Conservation (phyloP, 352 stramenopile genomes). For the Pythium rhizo-oryzae region DNA sequence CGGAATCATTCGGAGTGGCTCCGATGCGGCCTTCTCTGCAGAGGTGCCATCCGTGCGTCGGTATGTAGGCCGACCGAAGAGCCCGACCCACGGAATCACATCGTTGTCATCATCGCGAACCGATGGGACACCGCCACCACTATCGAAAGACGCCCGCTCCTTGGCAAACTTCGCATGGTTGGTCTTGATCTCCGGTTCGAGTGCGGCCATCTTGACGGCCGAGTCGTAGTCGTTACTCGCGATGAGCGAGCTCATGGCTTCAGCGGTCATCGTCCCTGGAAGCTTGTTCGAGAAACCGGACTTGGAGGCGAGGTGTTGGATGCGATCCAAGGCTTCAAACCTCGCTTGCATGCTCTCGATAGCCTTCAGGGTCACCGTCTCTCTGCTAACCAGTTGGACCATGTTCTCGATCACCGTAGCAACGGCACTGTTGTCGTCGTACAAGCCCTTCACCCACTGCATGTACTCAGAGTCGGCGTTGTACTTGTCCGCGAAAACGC, state of each 20-base stretch:
- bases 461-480: no score
- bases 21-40: not conserved
- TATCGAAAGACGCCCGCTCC: not conserved
- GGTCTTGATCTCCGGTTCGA: not conserved
- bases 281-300: not conserved
- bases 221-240: not conserved
- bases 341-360: no score
- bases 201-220: not conserved
- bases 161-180: constrained; percentile 2
- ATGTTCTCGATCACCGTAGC: no score
- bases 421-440: no score
- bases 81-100: not conserved
- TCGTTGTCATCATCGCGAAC: constrained; percentile 5
- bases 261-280: not conserved
- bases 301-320: no score
- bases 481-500: no score
- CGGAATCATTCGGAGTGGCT: not conserved
- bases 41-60: not conserved
- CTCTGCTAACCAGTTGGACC: no score
- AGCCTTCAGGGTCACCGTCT: no score
- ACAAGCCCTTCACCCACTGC: no score
- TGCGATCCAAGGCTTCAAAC: no score
- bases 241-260: not conserved
- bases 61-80: constrained; percentile 1
- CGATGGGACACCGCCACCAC: not conserved